Base-by-base conservation (phyloP, 345 rosid species). In the Carallia pectinifolia region DNA sequence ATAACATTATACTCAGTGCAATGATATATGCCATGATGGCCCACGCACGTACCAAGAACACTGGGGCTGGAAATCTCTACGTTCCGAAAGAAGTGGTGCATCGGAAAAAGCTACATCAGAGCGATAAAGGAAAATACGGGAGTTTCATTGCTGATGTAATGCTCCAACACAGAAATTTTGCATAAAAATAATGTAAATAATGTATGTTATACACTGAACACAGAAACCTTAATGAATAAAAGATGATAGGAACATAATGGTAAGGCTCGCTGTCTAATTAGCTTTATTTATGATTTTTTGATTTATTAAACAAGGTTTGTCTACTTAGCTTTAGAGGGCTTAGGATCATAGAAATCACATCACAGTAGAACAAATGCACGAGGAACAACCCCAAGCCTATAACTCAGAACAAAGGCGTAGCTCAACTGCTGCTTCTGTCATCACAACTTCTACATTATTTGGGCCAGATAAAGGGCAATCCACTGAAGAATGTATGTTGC, bases 241-340 rank as follows among this genome's bases (percentile, higher is more conserved):
- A 40, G 10, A 40, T 4, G 13, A 40, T 2, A 40, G 15, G 48
- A 59, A 2, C 47, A 23, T 13, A 61, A 61, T 30, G 38, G 67
- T 58, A 61, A 67, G 65, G 55, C 62, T 73, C 18, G 33, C 77
- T 29, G 77, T 67, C 71, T 73, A 53, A 38, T 23, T 23, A 23
- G 47, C 31, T 34, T 53, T 33, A 33, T 33, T 33, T 33, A 33
- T 33, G 34, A 33, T 33, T 33, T 33, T 33, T 33, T 33, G 34
- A 0, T 33, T 33, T 33, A 1, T 33, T 33, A 4, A 33, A 33
- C 34, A 33, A 33, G 34, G 34, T 33, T 33, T 33, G 4, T 33
- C 34, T 2, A 40, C 48, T 9, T 54, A 1, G 31, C 68, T 39
- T 73, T 19, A 7, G 30, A 52, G 47, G 66, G 9, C 27, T 34